Conservation (phyloP, 192 early-diverging fungal species). For the Coemansia sp. region DNA sequence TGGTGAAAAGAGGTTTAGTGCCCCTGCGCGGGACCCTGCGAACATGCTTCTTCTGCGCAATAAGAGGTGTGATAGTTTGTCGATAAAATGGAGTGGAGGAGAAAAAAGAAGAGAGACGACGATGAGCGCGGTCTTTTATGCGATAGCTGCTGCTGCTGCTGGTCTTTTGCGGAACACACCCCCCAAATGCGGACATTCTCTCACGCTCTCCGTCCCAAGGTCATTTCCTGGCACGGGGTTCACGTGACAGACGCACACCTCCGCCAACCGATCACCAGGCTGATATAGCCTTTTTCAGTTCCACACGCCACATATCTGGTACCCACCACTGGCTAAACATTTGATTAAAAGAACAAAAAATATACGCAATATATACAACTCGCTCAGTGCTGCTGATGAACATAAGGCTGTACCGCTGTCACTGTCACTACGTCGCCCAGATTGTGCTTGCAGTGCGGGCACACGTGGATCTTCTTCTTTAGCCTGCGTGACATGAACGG, state of each 20-base stretch:
- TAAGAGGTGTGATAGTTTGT: background rate
- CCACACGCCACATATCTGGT: background rate
- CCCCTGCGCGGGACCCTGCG: slow-evolving; percentile 2
- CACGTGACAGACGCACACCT: background rate
- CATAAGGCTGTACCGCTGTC: slow-evolving; percentile 16
- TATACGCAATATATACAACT: background rate
- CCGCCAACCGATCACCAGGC: background rate
- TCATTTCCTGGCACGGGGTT: slow-evolving; percentile 11
- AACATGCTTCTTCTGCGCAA: background rate
- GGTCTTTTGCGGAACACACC: background rate
- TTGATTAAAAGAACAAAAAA: background rate
- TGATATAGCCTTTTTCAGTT: background rate
- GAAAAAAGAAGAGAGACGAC: background rate
- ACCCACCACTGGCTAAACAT: background rate
- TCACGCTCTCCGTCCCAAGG: background rate
- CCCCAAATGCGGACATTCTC: background rate
- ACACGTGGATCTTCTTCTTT: slow-evolving; percentile 44
- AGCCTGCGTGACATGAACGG: slow-evolving; percentile 40
- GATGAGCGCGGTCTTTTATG: background rate
- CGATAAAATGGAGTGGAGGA: background rate
- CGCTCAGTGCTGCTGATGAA: background rate
- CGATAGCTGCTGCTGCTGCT: background rate
- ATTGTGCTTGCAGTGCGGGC: slow-evolving; percentile 38
- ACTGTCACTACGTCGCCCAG: slow-evolving; percentile 43
- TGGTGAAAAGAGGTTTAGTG: background rate